phyloP scores from a whole-genome alignment of 148 eudicot genomes.

The Rhododendron vialii region DNA sequence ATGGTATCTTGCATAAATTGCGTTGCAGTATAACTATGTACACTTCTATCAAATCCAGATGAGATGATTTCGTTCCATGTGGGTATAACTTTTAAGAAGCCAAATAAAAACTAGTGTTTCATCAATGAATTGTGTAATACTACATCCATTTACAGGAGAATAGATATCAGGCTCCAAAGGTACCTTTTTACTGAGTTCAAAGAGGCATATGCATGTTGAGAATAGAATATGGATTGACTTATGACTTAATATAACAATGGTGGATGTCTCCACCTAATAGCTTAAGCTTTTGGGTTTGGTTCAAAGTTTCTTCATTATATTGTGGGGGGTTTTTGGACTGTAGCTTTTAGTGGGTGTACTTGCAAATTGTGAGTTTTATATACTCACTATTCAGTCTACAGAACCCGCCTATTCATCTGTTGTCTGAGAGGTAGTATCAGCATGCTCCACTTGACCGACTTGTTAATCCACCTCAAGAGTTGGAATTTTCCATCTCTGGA shows the following conservation, averaged over 20 bases:
- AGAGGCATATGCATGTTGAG: neutral
- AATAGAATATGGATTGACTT: neutral
- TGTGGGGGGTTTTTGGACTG: neutral
- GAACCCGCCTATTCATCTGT: neutral
- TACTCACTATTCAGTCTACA: neutral
- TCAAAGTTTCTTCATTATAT: neutral
- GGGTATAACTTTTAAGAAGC: neutral
- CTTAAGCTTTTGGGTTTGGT: neutral
- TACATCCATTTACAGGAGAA: neutral
- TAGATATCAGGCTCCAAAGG: neutral
- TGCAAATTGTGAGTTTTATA: neutral
- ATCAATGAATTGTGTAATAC: neutral
- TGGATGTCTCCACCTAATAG: neutral
- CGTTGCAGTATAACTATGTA: neutral
- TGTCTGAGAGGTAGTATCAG: neutral
- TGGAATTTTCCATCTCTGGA: neutral
- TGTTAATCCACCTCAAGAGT: neutral
- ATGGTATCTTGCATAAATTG: neutral
- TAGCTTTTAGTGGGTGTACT: neutral
- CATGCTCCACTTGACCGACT: neutral
- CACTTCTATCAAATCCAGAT: neutral
- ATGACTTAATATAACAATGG: neutral
- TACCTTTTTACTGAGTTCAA: neutral
- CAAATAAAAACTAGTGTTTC: neutral
- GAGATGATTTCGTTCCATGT: neutral